phyloP scores from a whole-genome alignment of 179 eudicot genomes.

The Spinacia oleracea region DNA sequence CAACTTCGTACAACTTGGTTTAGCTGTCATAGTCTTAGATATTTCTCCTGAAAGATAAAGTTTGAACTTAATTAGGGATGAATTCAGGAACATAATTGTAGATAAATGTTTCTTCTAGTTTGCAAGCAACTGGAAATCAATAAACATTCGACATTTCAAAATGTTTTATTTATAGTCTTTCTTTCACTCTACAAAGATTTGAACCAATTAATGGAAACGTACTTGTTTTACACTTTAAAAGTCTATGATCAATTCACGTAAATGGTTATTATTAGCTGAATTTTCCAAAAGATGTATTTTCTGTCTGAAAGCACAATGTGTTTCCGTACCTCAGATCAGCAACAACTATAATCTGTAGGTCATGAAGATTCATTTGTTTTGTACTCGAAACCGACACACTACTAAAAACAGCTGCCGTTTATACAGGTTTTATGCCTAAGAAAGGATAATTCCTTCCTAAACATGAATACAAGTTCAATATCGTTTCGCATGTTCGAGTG shows the following conservation, averaged over 20 bases:
- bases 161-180: neutral
- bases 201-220: slow-evolving; percentile 13
- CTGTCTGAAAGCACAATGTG: neutral
- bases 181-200: slow-evolving; percentile 3
- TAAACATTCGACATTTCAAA: neutral
- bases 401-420: too few relatives aligned
- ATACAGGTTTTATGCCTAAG: too few relatives aligned
- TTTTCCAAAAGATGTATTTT: neutral
- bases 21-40: neutral
- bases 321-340: too few relatives aligned
- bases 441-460: too few relatives aligned
- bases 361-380: too few relatives aligned
- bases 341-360: neutral
- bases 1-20: neutral
- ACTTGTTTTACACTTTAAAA: slow-evolving; percentile 5
- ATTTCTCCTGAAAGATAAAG: neutral
- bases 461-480: too few relatives aligned
- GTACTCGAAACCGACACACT: too few relatives aligned
- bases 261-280: neutral
- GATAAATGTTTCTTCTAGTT: slow-evolving; percentile 16
- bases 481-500: too few relatives aligned
- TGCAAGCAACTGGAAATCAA: slow-evolving; percentile 1
- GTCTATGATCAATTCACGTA: slow-evolving; percentile 7
- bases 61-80: neutral
- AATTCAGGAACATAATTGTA: slow-evolving; percentile 21